Base-by-base conservation (phyloP, 352 stramenopile genomes). In the Pythium brassicae region DNA sequence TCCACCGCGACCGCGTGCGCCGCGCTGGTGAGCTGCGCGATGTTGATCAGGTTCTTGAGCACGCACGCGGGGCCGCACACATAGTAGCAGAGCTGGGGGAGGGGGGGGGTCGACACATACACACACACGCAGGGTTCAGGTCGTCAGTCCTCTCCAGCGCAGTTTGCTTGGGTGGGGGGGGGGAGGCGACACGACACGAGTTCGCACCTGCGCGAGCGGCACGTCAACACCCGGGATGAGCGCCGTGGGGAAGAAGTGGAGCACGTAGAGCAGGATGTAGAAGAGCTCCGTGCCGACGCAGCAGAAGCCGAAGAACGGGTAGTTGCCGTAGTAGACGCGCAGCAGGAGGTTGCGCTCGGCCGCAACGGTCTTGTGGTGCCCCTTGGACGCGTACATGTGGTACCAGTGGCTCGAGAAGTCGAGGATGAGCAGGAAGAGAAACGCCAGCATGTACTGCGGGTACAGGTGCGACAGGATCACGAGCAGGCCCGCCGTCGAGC, bases 341-440 rank as follows among this genome's bases (percentile, higher is more conserved):
- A 99, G 81, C 42, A 99, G 71, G 54, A 97, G 86, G 74, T 99
- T 98, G 65, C 94, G 78, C 61, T 96, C 85, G 0, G 79, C 82
- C 17, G 92, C 76, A 19, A 95, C 87, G 10, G 80, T 78, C 82
- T 99, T 99, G 77, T 99, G 96, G 84, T 99, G 96, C 50, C 89
- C 79, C 44, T 84, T 79, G 14, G 78, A 97, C 59, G 87, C 95
- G 72, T 98, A 98, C 86, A 99, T 98, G 87, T 99, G 96, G 71
- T 94, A 97, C 96, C 96, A 99, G 75, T 99, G 97, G 65, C 91
- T 98, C 39, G 89, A 89, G 43, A 99, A 98, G 77, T 99, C 96
- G 51, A 99, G 74, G 52, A 98, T 86, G 42, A 98, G 85, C 37
- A 99, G 67, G 54, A 89, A 88, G 37, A 95, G 63, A 68, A 97